phyloP scores from a whole-genome alignment of 805 yeast species.

The Blastobotrys attinorum region DNA sequence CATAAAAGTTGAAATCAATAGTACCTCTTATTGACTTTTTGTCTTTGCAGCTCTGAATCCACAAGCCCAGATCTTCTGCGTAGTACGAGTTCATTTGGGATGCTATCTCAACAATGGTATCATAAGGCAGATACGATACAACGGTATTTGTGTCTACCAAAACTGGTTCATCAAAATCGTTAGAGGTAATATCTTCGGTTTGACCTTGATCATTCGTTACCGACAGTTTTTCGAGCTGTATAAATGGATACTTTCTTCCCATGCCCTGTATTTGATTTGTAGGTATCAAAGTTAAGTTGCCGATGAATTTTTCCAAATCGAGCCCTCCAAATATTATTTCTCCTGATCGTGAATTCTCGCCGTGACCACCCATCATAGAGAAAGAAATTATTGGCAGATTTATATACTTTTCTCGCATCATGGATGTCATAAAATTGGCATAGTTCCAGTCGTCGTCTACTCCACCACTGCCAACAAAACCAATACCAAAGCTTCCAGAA shows the following conservation, averaged over 20 bases:
- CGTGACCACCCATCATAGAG: background rate
- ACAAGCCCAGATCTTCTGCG: constrained; percentile 9
- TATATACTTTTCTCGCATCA: background rate
- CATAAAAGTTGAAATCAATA: constrained; percentile 14
- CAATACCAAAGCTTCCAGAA: constrained; percentile 15
- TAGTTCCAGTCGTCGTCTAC: constrained; percentile 4
- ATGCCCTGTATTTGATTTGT: constrained; percentile 6
- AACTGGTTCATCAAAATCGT: constrained; percentile 12
- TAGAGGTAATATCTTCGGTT: constrained; percentile 4
- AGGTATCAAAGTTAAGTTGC: constrained; percentile 14
- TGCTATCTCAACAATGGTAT: constrained; percentile 18
- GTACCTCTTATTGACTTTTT: constrained; percentile 12
- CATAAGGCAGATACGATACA: constrained; percentile 18
- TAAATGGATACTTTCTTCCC: constrained; percentile 8
- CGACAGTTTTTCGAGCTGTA: constrained; percentile 9
- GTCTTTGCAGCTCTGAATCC: constrained; percentile 21
- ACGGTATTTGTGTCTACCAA: constrained; percentile 16
- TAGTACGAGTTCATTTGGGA: constrained; percentile 20
- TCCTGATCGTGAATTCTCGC: no score
- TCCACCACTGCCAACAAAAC: constrained; percentile 5
- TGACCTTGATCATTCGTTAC: background rate
- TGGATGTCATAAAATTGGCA: constrained; percentile 4
- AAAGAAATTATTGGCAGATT: background rate
- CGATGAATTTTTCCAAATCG: constrained; percentile 14
- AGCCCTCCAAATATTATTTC: constrained; percentile 18